Evolutionary conservation across 2,329 filamentous ascomycete genomes (phyloP).

Genomic region (Alternaria sp.): DNA sequence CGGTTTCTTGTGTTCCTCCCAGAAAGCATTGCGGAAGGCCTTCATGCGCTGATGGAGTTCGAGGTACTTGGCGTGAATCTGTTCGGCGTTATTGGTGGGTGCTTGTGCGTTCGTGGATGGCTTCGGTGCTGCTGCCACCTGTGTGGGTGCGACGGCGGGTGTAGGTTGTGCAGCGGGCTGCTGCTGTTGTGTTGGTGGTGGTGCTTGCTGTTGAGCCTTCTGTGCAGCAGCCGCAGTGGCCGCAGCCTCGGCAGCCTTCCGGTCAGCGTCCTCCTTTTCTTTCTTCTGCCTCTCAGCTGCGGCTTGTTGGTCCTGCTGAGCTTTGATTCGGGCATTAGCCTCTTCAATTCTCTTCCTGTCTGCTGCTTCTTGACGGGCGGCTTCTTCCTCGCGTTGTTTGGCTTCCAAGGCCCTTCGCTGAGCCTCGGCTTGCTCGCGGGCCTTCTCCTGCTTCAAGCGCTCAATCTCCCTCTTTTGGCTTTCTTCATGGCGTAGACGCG

Average conservation of each 20-base stretch:
- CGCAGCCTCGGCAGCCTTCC: conserved; percentile 40
- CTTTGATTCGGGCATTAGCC: conserved; percentile 42
- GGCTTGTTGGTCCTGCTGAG: conserved; percentile 43
- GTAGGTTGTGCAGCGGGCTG: conserved; percentile 18
- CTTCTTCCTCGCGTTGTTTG: conserved; percentile 45
- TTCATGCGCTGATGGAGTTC: conserved; percentile 50
- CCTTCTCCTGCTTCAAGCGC: conserved; percentile 55
- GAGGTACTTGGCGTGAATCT: conserved; percentile 47
- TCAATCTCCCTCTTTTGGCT: conserved; percentile 51
- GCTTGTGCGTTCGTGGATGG: conserved; percentile 18
- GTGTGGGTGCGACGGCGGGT: conserved; percentile 12
- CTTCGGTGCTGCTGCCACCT: conserved; percentile 8
- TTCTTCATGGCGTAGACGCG: conserved; percentile 45
- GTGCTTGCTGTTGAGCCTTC: conserved; percentile 33
- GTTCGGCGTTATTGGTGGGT: conserved; percentile 34
- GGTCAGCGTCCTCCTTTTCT: conserved; percentile 43
- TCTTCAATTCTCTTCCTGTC: conserved; percentile 41
- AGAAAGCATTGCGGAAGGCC: conserved; percentile 44
- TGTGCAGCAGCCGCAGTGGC: conserved; percentile 36
- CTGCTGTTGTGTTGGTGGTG: conserved; percentile 7
- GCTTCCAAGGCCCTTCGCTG: conserved; percentile 47
- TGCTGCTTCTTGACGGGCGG: conserved; percentile 37
- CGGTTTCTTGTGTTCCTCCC: conserved; percentile 33
- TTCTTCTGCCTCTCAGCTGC: conserved; percentile 37
- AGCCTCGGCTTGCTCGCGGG: conserved; percentile 52